Percentiles rank a stretch among this genome's conserved stretches.
Evolutionary conservation across 2,329 filamentous ascomycete species (phyloP).

Genomic region (Aspergillus cejpii): DNA sequence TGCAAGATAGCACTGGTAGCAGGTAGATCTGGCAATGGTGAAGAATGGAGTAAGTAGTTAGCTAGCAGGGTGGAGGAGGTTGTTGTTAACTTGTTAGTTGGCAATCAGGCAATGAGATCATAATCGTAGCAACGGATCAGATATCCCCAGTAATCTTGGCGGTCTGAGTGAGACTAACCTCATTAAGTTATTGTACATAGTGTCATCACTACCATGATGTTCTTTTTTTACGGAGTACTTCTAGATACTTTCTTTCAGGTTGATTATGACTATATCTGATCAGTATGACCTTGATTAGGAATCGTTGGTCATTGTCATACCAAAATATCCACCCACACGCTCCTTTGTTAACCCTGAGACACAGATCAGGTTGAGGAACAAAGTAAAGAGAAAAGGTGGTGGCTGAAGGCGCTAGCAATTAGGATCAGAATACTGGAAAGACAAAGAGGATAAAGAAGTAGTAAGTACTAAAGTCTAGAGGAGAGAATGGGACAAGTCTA

Average conservation of each 20-base stretch:
- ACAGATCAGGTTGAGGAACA: not conserved
- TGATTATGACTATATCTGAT: not conserved
- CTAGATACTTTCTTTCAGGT: not conserved
- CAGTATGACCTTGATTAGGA: not conserved
- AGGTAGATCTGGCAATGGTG: no score
- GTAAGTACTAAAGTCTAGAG: no score
- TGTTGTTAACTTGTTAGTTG: conserved; percentile 3
- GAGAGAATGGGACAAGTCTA: no score
- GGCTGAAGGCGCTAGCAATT: not conserved
- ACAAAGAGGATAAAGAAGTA: not conserved
- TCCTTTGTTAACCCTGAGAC: not conserved
- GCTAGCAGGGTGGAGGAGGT: not conserved
- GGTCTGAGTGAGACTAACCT: not conserved
- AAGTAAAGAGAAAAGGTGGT: not conserved
- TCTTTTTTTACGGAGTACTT: not conserved
- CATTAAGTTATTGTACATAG: not conserved
- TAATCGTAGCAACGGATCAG: not conserved
- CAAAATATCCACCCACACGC: not conserved
- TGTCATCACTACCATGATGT: not conserved
- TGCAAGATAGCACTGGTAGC: conserved; percentile 9
- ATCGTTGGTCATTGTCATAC: not conserved
- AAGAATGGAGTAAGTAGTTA: conserved; percentile 4
- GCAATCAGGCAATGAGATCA: no score
- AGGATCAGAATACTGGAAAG: not conserved
- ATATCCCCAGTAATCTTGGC: conserved; percentile 5